A percentile compares a stretch with the other conserved stretches of the same genome.
phyloP scores from a whole-genome alignment of 1,284 basidiomycete species.

The Limonomyces culmigenus region DNA sequence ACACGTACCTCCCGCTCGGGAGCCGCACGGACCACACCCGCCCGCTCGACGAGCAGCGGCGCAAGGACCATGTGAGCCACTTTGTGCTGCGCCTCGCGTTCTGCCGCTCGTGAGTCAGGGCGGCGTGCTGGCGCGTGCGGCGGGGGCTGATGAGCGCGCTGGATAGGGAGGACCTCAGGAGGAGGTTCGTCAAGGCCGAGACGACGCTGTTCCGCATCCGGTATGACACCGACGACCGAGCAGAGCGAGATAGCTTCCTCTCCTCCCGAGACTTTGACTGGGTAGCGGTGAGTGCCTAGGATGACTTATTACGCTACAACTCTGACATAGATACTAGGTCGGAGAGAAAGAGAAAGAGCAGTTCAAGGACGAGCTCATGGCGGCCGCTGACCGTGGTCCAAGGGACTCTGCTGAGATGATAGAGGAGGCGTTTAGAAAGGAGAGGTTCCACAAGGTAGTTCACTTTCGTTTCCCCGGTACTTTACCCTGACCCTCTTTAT shows the following conservation, averaged over 20 bases:
- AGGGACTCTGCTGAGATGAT: too few species aligned
- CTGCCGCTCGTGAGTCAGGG: constrained; percentile 83
- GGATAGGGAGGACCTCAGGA: constrained; percentile 74
- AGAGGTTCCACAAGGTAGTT: constrained; percentile 57
- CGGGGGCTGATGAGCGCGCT: constrained; percentile 1
- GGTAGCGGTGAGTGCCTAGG: constrained; percentile 32
- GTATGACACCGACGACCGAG: constrained; percentile 53
- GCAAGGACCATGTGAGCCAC: constrained; percentile 84
- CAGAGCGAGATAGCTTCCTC: constrained; percentile 62
- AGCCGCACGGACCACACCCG: constrained; percentile 34
- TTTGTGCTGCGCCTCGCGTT: constrained; percentile 93
- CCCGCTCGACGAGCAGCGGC: constrained; percentile 50
- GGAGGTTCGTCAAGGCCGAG: constrained; percentile 86
- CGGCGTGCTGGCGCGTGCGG: too few species aligned
- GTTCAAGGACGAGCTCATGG: constrained; percentile 35
- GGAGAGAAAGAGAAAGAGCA: constrained; percentile 36
- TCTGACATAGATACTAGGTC: constrained; percentile 26
- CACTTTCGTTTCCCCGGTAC: background rate
- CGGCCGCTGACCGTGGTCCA: constrained; percentile 14
- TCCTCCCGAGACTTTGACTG: constrained; percentile 67
- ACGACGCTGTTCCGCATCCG: constrained; percentile 71
- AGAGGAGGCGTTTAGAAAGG: constrained; percentile 24
- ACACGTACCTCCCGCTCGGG: constrained; percentile 60
- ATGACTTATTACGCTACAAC: background rate
- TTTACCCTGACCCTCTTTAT: constrained; percentile 1